Evolutionary conservation across 257 asterid genomes (phyloP).

Genomic region (Cinchona pubescens): DNA sequence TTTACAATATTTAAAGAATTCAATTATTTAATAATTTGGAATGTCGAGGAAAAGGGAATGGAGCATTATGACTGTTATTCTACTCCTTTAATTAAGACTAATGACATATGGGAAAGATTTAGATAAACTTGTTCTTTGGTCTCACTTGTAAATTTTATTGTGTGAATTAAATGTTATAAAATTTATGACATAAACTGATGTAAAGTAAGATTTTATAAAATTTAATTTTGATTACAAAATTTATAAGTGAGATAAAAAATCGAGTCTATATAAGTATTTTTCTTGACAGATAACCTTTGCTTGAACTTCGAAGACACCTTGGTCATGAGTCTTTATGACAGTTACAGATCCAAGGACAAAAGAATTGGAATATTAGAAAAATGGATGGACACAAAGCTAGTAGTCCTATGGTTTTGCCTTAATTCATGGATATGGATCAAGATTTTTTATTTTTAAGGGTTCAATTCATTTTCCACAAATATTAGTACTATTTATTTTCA

Average conservation of each 20-base stretch:
- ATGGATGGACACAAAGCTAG: background rate
- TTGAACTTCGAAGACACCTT: background rate
- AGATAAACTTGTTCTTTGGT: too few species aligned
- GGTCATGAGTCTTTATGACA: too few species aligned
- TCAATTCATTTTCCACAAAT: background rate
- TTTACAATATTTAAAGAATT: slow-evolving; percentile 1
- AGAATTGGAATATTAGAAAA: background rate
- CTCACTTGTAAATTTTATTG: too few species aligned
- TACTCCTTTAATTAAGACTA: slow-evolving; percentile 13
- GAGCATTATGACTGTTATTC: background rate
- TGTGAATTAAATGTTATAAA: too few species aligned
- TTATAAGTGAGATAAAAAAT: too few species aligned
- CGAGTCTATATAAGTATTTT: too few species aligned
- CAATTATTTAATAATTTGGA: slow-evolving; percentile 16
- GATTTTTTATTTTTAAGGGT: background rate
- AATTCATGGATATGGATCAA: background rate
- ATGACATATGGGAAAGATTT: too few species aligned
- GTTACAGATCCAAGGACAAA: slow-evolving; percentile 17
- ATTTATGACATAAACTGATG: too few species aligned
- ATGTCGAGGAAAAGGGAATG: slow-evolving; percentile 4
- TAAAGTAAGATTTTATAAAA: too few species aligned
- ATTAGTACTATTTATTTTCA: background rate
- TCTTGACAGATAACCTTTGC: slow-evolving; percentile 26
- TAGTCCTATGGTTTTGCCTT: slow-evolving; percentile 5
- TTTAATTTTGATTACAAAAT: too few species aligned